Base-by-base conservation (phyloP, 306 rosid species). In the Cucumis hystrix region DNA sequence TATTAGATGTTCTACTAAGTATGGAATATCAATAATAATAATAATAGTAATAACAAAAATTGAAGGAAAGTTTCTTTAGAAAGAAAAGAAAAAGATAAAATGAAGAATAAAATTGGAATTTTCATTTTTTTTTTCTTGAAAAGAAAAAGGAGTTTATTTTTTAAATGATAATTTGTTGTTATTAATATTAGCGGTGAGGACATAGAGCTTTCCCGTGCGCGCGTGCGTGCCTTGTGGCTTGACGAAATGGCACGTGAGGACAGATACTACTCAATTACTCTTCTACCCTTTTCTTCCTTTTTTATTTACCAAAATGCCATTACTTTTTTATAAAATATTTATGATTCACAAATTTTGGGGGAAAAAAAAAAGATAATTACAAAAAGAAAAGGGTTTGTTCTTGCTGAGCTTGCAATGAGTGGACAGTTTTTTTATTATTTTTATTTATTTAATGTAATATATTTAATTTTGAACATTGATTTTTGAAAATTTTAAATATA, bases 141-240 rank as follows among this genome's bases (percentile, higher is more conserved):
- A 33, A 33, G 37, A 33, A 33, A 33, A 33, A 33, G 2, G 3
- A 33, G 37, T 33, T 33, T 33, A 4, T 15, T 58, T 10, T 10
- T 10, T 9, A 3, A 28, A 1, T 28, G 30, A 28, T 28, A 1
- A 28, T 28, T 58, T 58, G 10, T 55, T 55, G 9, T 21, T 59
- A 20, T 30, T 63, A 33, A 35, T 64, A 12, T 62, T 17, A 33
- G n/a, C 41, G 41, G 18, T 23, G 76, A 47, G 59, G 76, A 71
- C 76, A 71, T 41, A 14, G 59, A 71, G 76, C 76, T 71, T 71
- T 71, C 59, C 10, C 59, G 59, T 71, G 76, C 59, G 76, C 21
- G 75, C 73, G 75, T 47, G 59, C 57, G 75, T 23, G 74, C 30
- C 37, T 45, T 20, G 18, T 70, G 76, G 59, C 58, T 13, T 13